Evolutionary conservation across 176 grass and related monocot genomes (phyloP), one percentile per base, ranked within the genome.

Genomic region (Miscanthus lutarioriparius): DNA sequence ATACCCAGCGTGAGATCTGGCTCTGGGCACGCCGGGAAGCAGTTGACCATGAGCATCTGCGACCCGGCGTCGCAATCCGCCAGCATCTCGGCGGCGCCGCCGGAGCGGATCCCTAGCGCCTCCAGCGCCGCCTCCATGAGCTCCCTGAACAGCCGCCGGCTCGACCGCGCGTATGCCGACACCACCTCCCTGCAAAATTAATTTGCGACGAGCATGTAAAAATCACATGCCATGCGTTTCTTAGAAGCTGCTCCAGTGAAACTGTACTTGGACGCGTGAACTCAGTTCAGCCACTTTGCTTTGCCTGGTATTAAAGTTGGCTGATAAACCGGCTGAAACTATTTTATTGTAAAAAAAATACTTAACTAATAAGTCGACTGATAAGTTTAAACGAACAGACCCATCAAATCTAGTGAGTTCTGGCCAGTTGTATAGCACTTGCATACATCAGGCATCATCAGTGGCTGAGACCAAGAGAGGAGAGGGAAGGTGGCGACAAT

Each of bases 1-100:
- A 95, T 95, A 15, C 93, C 93, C 14, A 95, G 88, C 44, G 93
- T 95, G 12, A 95, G 79, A 4, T 90, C 80, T 0, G 93, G 93
- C 61, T 95, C 59, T 0, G 93, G 93, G 71, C 93, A 95, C 4
- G 63, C 71, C 16, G 93, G 93, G 49, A 67, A 95, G 80, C 80
- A 95, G 72, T 95, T 95, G 5, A 87, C 72, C 32, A 92, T 76
- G 28, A 95, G n/a, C n/a, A 95, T 35, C 25, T 95, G 93, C 2
- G 88, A 85, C 7, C 93, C 93, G 5, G 49, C 62, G 4, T 75
- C 72, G 11, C 87, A 90, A 17, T 82, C 86, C 9, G 80, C n/a
- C 20, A 95, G 72, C 17, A 87, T 11, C 22, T 35, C 10, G 35
- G 4, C 12, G 36, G 35, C 8, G 15, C 4, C 62, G 2, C 1